Evolutionary conservation across 2,329 filamentous ascomycete species (phyloP).

Genomic region (Epichloe scottii): DNA sequence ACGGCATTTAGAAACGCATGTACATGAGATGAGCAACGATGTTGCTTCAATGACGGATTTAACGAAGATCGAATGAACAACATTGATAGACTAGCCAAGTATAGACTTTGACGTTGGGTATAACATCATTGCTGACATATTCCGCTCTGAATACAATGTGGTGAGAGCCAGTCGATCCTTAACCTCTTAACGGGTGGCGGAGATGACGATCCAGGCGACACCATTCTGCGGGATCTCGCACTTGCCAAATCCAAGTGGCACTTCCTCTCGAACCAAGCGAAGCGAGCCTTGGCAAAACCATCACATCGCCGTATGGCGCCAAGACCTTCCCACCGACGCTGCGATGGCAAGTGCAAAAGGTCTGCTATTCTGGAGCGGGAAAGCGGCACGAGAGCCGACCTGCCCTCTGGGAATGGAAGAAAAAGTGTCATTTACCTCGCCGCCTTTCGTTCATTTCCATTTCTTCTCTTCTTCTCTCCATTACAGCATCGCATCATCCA

Average conservation of each 20-base stretch:
- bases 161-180: too few relatives aligned
- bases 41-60: background rate
- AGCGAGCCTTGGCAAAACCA: background rate
- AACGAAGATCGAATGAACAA: background rate
- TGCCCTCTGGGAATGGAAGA: background rate
- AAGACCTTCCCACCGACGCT: background rate
- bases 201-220: background rate
- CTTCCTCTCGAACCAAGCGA: background rate
- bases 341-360: background rate
- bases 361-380: background rate
- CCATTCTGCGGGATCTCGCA: background rate
- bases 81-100: background rate
- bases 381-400: background rate
- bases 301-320: background rate
- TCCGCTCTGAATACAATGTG: too few relatives aligned
- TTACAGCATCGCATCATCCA: background rate
- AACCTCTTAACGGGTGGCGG: background rate
- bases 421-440: background rate
- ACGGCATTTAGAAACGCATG: background rate
- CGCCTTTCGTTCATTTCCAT: background rate
- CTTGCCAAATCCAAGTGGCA: background rate
- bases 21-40: background rate
- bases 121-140: too few relatives aligned
- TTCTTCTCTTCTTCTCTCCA: background rate
- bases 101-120: background rate